Evolutionary conservation across 371 early-diverging fungal species (phyloP).

Genomic region (Mortierella sp.): DNA sequence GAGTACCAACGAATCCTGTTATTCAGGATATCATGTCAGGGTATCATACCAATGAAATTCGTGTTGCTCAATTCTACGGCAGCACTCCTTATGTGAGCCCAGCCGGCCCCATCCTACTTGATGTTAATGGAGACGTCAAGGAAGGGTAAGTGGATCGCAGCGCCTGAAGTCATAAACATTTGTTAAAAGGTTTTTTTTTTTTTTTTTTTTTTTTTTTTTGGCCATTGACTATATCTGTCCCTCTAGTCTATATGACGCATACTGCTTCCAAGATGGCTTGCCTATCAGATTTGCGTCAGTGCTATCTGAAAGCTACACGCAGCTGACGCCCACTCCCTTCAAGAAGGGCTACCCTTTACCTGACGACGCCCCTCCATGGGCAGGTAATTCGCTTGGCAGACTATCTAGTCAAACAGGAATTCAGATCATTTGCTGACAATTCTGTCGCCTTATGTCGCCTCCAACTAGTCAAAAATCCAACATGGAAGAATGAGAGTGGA

Average conservation of each 20-base stretch:
- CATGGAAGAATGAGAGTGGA: conserved; percentile 8
- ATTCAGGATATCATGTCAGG: conserved; percentile 14
- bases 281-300: conserved; percentile 5
- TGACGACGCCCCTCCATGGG: conserved; percentile 13
- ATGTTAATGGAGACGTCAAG: conserved; percentile 16
- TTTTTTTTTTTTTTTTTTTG: too few relatives aligned
- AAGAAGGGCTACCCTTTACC: conserved; percentile 6
- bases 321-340: conserved; percentile 6
- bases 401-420: background rate
- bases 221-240: too few relatives aligned
- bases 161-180: too few relatives aligned
- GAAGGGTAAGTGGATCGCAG: conserved; percentile 5
- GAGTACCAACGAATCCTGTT: background rate
- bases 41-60: background rate
- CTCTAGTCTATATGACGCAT: conserved; percentile 5
- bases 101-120: conserved; percentile 19
- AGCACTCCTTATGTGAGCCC: conserved; percentile 10
- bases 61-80: conserved; percentile 2
- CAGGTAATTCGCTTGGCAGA: conserved; percentile 8
- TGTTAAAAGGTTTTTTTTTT: too few relatives aligned
- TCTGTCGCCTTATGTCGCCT: background rate
- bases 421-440: background rate
- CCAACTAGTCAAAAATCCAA: conserved; percentile 17
- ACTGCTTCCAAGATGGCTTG: conserved; percentile 10
- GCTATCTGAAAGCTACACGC: background rate